phyloP scores from a whole-genome alignment of 805 yeast genomes.

The Kodamaea restingae region DNA sequence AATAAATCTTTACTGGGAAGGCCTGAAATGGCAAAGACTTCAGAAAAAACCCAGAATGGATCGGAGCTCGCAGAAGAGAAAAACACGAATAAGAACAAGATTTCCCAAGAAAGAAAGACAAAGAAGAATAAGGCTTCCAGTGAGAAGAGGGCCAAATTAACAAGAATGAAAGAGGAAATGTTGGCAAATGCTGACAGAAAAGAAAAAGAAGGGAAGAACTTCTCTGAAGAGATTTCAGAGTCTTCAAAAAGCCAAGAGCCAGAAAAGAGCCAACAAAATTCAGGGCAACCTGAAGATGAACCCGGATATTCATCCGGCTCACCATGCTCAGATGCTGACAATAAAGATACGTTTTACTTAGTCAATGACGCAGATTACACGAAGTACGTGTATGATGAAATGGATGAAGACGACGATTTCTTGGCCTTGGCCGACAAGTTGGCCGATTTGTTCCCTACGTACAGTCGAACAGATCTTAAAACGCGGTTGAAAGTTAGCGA shows the following conservation, averaged over 20 bases:
- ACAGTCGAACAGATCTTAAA: slow-evolving; percentile 24
- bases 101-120: neutral
- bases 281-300: too few species aligned
- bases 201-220: too few species aligned
- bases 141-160: neutral
- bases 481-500: slow-evolving; percentile 21
- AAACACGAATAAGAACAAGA: neutral
- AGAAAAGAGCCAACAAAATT: too few species aligned
- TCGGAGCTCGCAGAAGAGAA: too few species aligned
- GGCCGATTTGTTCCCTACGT: slow-evolving; percentile 25
- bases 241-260: too few species aligned
- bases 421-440: slow-evolving; percentile 18
- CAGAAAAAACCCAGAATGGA: too few species aligned
- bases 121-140: neutral
- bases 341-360: slow-evolving; percentile 5
- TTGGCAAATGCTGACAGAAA: neutral
- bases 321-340: slow-evolving; percentile 4
- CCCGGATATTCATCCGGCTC: too few species aligned
- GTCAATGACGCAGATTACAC: slow-evolving; percentile 11
- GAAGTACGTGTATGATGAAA: slow-evolving; percentile 14
- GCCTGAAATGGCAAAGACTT: too few species aligned
- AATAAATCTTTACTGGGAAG: too few species aligned
- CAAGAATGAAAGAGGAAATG: neutral
- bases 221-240: too few species aligned
- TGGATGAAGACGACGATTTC: slow-evolving; percentile 14